Base-by-base conservation (phyloP, 108 stramenopile genomes). In the Cylindrotheca fusiformis region DNA sequence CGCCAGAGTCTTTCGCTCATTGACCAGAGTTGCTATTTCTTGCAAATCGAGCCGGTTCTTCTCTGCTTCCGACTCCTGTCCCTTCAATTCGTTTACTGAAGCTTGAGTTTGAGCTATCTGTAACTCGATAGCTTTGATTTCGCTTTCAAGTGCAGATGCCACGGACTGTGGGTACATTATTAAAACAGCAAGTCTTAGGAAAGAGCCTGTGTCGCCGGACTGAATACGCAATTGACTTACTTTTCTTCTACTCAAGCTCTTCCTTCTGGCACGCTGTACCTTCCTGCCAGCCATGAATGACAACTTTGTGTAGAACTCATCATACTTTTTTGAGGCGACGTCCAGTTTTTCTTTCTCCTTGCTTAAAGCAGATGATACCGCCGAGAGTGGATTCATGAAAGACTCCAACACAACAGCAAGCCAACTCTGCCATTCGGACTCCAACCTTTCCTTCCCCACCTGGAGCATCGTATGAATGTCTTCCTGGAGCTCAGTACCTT, bases 391-490 rank as follows among this genome's bases (percentile, higher is more conserved):
- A 51, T 36, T 54, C 8, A 31, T 27, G 21, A 71, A 71, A 17
- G 70, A 67, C 2, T 62, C 67, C 17, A 78, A 60, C 28, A 84
- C 82, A 12, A 65, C 59, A 26, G 57, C 52, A 23, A 80, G 32
- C 86, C 86, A 87, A 20, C 20, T 17, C 23, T 62, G 55, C 82
- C 80, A 83, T 59, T 77, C 76, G 21, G 27, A 6, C 21, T 69
- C 36, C 4, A 76, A 41, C 0, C 32, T 36, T 54, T 69, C 60
- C 19, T 67, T 51, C n/a, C 59, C 58, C 36, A 45, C 65, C 30
- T 58, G 36, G 12, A 72, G 36, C 26, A 79, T 31, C 32, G 22
- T 54, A 28, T 22, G 56, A 23, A 47, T 26, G 17, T 25, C 33
- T n/a, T 60, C 49, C 32, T 3, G 6, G 6, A 51, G 52, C 48